phyloP scores from a whole-genome alignment of 441 rosid genomes.

The Aleurites moluccanus region DNA sequence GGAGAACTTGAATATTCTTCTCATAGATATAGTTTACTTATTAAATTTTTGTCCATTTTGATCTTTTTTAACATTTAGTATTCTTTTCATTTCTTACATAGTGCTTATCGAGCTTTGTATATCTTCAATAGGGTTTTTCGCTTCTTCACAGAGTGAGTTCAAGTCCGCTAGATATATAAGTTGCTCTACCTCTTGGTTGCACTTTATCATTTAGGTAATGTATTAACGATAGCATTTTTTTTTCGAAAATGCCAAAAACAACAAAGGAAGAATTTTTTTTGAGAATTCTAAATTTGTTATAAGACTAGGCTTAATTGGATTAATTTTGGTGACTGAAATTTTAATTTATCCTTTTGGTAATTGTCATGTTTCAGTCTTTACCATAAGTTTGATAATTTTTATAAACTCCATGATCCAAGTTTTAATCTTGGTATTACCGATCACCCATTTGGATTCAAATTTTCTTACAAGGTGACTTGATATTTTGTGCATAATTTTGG shows the following conservation, averaged over 20 bases:
- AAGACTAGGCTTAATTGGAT: no score
- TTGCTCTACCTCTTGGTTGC: constrained; percentile 14
- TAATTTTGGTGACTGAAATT: no score
- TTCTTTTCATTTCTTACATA: constrained; percentile 15
- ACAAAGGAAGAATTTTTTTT: no score
- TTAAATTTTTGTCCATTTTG: not conserved
- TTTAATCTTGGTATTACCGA: no score
- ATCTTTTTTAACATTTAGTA: not conserved
- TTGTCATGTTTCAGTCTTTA: no score
- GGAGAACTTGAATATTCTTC: not conserved
- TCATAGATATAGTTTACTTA: not conserved
- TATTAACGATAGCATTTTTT: constrained; percentile 1
- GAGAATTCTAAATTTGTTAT: no score
- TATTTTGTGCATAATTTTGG: constrained; percentile 9
- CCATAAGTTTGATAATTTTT: no score
- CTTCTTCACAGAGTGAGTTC: constrained; percentile 30
- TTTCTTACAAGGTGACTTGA: no score
- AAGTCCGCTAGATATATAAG: constrained; percentile 42
- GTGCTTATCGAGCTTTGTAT: constrained; percentile 45
- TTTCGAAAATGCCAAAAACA: no score
- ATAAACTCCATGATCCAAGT: no score
- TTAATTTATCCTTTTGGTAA: no score
- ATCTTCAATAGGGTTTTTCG: constrained; percentile 47
- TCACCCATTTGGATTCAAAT: no score
- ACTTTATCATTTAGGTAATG: not conserved